phyloP scores from a whole-genome alignment of 768 basidiomycete species.

The Tubosaeta sp. region DNA sequence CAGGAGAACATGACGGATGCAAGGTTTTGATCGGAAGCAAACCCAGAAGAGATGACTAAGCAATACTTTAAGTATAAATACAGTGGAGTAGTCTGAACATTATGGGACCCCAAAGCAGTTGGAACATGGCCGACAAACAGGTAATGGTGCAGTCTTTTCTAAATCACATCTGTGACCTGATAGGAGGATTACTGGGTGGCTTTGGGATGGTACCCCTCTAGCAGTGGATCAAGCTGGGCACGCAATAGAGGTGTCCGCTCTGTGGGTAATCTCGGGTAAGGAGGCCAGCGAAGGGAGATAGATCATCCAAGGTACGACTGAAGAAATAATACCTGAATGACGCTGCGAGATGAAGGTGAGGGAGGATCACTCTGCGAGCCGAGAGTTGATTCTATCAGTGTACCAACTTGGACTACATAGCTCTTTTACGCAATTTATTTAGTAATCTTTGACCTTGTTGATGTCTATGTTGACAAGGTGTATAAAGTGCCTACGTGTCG shows the following conservation, averaged over 20 bases:
- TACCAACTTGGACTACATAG: too few relatives aligned
- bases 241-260: not conserved
- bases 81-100: too few relatives aligned
- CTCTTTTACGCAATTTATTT: not conserved
- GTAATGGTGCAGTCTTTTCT: slow-evolving; percentile 14
- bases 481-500: slow-evolving; percentile 32
- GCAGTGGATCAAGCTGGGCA: slow-evolving; percentile 3
- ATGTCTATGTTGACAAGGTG: slow-evolving; percentile 11
- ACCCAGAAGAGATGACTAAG: slow-evolving; percentile 15
- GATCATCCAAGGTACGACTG: slow-evolving; percentile 13
- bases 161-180: not conserved
- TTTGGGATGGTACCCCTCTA: too few relatives aligned
- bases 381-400: too few relatives aligned
- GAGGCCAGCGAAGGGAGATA: slow-evolving; percentile 2
- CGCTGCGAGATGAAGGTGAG: slow-evolving; percentile 18
- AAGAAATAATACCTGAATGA: slow-evolving; percentile 28
- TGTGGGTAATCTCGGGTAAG: not conserved
- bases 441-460: slow-evolving; percentile 20
- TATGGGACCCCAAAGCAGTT: slow-evolving; percentile 27
- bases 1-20: slow-evolving; percentile 29
- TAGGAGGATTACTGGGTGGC: too few relatives aligned
- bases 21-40: too few relatives aligned
- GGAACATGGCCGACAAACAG: slow-evolving; percentile 26
- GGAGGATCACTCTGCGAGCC: not conserved
- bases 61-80: not conserved